phyloP scores from a whole-genome alignment of 2,329 filamentous ascomycete genomes.

The Pezicula neosporulosa region DNA sequence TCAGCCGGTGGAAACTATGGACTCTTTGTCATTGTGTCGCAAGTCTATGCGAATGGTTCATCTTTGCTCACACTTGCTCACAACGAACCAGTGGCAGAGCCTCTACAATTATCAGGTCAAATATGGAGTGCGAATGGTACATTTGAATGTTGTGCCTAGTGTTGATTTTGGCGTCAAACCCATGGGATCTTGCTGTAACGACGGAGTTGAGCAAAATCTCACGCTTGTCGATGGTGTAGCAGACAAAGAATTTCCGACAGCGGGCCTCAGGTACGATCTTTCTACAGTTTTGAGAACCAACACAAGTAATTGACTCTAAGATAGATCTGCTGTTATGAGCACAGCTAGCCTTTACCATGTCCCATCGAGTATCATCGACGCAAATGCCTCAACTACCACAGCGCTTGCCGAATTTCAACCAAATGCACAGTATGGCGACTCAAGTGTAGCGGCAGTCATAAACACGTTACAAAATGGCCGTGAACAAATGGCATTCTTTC shows the following conservation, averaged over 20 bases:
- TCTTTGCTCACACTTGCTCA: conserved; percentile 42
- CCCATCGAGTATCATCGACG: conserved; percentile 49
- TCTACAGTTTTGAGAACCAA: background rate
- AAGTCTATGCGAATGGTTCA: background rate
- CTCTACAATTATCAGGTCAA: conserved; percentile 52
- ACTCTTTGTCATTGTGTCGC: background rate
- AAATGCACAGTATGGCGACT: conserved; percentile 32
- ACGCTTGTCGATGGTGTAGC: conserved; percentile 46
- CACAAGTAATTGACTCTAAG: conserved; percentile 7
- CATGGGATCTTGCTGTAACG: conserved; percentile 39
- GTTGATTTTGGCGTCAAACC: conserved; percentile 38
- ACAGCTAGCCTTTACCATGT: conserved; percentile 53
- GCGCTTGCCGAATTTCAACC: conserved; percentile 47
- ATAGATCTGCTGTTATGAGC: conserved; percentile 38
- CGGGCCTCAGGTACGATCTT: conserved; percentile 43
- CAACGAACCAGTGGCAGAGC: conserved; percentile 48
- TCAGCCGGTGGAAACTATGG: conserved; percentile 3
- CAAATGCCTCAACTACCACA: conserved; percentile 46
- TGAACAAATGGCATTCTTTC: conserved; percentile 60
- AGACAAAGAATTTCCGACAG: conserved; percentile 45
- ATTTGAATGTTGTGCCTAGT: conserved; percentile 52
- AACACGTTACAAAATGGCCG: conserved; percentile 48
- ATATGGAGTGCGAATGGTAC: conserved; percentile 57
- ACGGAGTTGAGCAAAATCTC: conserved; percentile 44
- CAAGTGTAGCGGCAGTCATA: conserved; percentile 52